Evolutionary conservation across 2,329 filamentous ascomycete genomes (phyloP), one percentile per base, ranked within the genome.

Genomic region (Sclerotinia spermophila): DNA sequence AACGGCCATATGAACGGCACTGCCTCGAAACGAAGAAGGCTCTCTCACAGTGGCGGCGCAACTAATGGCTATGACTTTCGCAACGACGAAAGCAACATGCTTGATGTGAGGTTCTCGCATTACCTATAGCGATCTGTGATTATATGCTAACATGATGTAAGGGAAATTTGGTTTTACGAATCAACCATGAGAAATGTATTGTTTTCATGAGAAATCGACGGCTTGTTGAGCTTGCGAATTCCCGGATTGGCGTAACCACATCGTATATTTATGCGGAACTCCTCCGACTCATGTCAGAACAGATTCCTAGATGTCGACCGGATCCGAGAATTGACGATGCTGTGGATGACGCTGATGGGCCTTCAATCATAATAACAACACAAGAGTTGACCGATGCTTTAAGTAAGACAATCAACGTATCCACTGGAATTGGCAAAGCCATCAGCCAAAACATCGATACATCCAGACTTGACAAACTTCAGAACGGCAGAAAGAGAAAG

Each of bases 161-260:
- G 90, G 86, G 88, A 65, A 87, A 91, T 71, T 84, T 94, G 74
- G 85, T 94, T 48, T 84, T 98, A 64, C 88, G 90, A 40, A 84
- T 97, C 69, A 97, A 97, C 78, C 90, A 93, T 77, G 91, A 94
- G 70, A 96, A 95, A 80, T 92, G 93, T 71, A 84, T 90, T 10
- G 92, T 97, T 15, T 89, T 92, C 65, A 84, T 97, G 73, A 92
- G 95, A 70, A 97, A 93, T 76, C 86, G 90, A 74, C 88, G 89
- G 30, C 88, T 98, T 3, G 88, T 90, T 67, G 85, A 89, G n/a
- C 87, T 94, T 70, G 93, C 89, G 1, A 85, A 89, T 67, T 87
- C 91, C 68, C 84, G 87, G 44, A 86, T 96, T 30, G 92, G 94
- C 59, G 84, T 89, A 55, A 89, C 87, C 1, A 96, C 94, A 1